These are phyloP conservation scores for Salvia sclarea DNA, from an alignment of 305 asterid genomes.

Conservation along the genomic window DNA sequence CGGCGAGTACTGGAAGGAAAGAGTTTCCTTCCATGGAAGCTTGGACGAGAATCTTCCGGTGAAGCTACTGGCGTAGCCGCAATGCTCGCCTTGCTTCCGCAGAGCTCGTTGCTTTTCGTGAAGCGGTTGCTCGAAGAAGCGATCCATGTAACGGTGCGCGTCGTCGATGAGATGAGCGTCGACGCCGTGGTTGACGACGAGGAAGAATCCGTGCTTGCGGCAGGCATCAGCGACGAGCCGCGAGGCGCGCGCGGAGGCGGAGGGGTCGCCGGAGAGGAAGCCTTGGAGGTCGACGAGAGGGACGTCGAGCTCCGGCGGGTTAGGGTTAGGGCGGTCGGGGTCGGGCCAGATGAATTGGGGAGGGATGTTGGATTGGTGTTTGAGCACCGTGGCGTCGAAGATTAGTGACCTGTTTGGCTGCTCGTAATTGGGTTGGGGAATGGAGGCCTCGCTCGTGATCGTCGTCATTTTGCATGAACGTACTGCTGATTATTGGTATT, in stretches of 20 bases:
- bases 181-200: conserved; percentile 53
- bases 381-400: conserved; percentile 53
- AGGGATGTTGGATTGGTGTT: conserved; percentile 52
- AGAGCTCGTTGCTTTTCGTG: conserved; percentile 45
- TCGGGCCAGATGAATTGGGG: conserved; percentile 79
- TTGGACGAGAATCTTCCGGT: conserved; percentile 75
- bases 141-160: conserved; percentile 44
- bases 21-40: conserved; percentile 92
- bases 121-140: conserved; percentile 50
- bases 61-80: conserved; percentile 90
- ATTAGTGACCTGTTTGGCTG: conserved; percentile 31
- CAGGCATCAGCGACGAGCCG: conserved; percentile 59
- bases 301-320: conserved; percentile 41
- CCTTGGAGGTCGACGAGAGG: conserved; percentile 50
- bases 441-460: conserved; percentile 32
- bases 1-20: conserved; percentile 60
- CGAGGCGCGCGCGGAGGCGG: conserved; percentile 26
- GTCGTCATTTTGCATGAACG: conserved; percentile 60
- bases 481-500: too few species aligned
- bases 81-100: conserved; percentile 65
- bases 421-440: conserved; percentile 3
- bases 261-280: conserved; percentile 45
- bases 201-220: conserved; percentile 54
- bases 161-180: conserved; percentile 32
- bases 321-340: conserved; percentile 38